These are phyloP conservation scores for Yamadazyma atlantica DNA, from an alignment of 1,139 yeast species.

Conservation along the genomic window DNA sequence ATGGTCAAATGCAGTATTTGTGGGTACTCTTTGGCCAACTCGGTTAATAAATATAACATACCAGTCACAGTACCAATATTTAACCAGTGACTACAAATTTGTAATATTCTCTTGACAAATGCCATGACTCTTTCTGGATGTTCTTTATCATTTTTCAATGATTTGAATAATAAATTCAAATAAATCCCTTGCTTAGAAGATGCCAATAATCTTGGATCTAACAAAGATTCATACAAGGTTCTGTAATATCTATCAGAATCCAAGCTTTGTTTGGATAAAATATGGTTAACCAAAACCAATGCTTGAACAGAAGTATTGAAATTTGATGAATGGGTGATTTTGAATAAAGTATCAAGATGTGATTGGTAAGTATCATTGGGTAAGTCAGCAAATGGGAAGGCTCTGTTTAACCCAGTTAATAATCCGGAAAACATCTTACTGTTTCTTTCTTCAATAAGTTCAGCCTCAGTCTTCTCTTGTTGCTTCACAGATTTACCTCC, in stretches of 20 bases:
- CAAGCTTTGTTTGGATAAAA: slow-evolving; percentile 56
- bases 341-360: slow-evolving; percentile 82
- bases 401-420: slow-evolving; percentile 92
- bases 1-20: slow-evolving; percentile 45
- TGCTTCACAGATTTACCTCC: slow-evolving; percentile 80
- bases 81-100: slow-evolving; percentile 81
- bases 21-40: slow-evolving; percentile 48
- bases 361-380: slow-evolving; percentile 70
- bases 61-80: slow-evolving; percentile 92
- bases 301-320: slow-evolving; percentile 96
- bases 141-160: slow-evolving; percentile 67
- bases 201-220: slow-evolving; percentile 77
- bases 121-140: slow-evolving; percentile 73
- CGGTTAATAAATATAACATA: slow-evolving; percentile 73
- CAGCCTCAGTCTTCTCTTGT: slow-evolving; percentile 64
- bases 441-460: slow-evolving; percentile 78
- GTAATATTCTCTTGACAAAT: slow-evolving; percentile 87
- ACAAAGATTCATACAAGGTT: slow-evolving; percentile 84
- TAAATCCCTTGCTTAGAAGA: slow-evolving; percentile 91
- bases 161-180: slow-evolving; percentile 79
- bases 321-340: slow-evolving; percentile 90
- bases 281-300: slow-evolving; percentile 77
- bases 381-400: slow-evolving; percentile 86
- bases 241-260: slow-evolving; percentile 77
- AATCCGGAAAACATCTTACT: slow-evolving; percentile 86